Percentiles rank a stretch among this genome's conserved stretches.
These are phyloP conservation scores for Domatiomyces globalis DNA, from an alignment of 2,329 filamentous ascomycete genomes.

Conservation along the genomic window DNA sequence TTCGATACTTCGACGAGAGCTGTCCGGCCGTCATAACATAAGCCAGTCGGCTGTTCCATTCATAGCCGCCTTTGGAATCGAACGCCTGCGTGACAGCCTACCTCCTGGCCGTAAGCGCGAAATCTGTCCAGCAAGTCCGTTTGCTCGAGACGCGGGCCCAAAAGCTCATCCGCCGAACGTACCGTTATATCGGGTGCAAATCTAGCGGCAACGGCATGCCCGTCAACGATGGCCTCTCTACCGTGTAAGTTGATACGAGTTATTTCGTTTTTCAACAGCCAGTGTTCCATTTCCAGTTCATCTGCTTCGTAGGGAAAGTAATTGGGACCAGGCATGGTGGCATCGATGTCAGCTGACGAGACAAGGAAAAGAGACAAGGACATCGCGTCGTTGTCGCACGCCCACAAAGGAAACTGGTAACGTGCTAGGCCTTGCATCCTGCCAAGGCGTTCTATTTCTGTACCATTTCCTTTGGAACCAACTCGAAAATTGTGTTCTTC, in stretches of 20 bases:
- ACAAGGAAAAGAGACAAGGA: not conserved
- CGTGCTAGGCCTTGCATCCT: slow-evolving; percentile 22
- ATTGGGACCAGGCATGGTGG: not conserved
- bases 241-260: not conserved
- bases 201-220: not conserved
- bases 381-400: not conserved
- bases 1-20: too few species aligned
- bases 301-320: not conserved
- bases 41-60: not conserved
- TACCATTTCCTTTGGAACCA: not conserved
- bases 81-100: not conserved
- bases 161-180: not conserved
- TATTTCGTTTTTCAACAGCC: not conserved
- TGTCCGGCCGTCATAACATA: too few species aligned
- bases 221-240: not conserved
- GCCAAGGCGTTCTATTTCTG: not conserved
- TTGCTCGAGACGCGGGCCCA: not conserved
- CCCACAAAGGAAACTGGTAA: slow-evolving; percentile 35
- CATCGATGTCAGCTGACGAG: not conserved
- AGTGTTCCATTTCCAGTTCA: not conserved
- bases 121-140: not conserved
- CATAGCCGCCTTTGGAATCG: not conserved
- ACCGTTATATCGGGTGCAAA: not conserved
- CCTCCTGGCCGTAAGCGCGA: not conserved
- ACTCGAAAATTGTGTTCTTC: slow-evolving; percentile 17